phyloP scores from a whole-genome alignment of 352 stramenopile genomes.

The Globisporangium perplexum region DNA sequence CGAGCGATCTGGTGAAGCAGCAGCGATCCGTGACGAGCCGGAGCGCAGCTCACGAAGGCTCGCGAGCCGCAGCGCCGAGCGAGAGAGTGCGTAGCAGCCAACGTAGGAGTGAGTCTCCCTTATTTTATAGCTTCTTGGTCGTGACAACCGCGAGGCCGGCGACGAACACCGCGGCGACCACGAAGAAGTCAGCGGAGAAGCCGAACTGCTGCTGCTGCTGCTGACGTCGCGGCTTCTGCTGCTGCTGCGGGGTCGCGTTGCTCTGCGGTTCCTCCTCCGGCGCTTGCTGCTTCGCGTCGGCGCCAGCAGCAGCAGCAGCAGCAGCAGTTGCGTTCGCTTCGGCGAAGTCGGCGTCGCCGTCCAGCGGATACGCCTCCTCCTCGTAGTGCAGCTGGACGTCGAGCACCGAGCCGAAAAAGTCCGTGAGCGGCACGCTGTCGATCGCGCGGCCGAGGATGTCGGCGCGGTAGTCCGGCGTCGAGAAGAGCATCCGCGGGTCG shows the following conservation, averaged over 20 bases:
- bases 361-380: slow-evolving; percentile 72
- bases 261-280: not conserved
- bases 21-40: too few relatives aligned
- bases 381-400: slow-evolving; percentile 69
- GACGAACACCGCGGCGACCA: slow-evolving; percentile 14
- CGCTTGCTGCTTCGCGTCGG: not conserved
- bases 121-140: slow-evolving; percentile 36
- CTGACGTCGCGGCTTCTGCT: not conserved
- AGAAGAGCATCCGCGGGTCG: slow-evolving; percentile 79
- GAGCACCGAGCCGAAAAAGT: slow-evolving; percentile 87
- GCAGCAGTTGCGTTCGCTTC: not conserved
- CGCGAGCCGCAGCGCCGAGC: too few relatives aligned
- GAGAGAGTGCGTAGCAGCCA: too few relatives aligned
- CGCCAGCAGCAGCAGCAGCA: not conserved
- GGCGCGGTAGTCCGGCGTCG: slow-evolving; percentile 69
- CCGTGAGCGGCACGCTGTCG: slow-evolving; percentile 73
- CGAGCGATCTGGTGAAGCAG: too few relatives aligned
- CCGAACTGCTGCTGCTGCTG: slow-evolving; percentile 20
- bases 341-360: slow-evolving; percentile 12
- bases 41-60: too few relatives aligned
- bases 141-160: slow-evolving; percentile 26
- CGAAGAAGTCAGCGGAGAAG: slow-evolving; percentile 43
- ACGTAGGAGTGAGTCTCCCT: not conserved
- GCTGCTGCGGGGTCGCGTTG: too few relatives aligned
- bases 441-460: slow-evolving; percentile 71